Percentiles rank a stretch among this genome's conserved stretches.
phyloP scores from a whole-genome alignment of 2,329 filamentous ascomycete species.

The Trichocomaceae sp. region DNA sequence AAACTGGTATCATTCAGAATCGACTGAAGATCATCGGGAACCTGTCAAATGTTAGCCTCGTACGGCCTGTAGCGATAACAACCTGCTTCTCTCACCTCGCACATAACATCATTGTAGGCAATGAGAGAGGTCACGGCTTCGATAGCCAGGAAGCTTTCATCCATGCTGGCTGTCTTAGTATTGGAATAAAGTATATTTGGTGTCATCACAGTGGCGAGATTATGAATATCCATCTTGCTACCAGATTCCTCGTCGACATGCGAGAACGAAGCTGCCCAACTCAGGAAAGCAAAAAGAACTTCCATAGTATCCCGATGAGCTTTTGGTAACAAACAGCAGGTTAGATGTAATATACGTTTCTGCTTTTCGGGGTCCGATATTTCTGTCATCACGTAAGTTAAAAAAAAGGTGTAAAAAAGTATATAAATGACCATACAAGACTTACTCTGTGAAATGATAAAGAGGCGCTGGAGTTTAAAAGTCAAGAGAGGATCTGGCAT shows the following conservation, averaged over 20 bases:
- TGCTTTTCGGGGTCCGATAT: slow-evolving; percentile 74
- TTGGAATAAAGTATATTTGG: slow-evolving; percentile 84
- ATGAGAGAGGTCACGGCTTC: slow-evolving; percentile 89
- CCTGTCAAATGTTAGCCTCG: slow-evolving; percentile 46
- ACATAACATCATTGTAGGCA: slow-evolving; percentile 91
- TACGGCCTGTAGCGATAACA: slow-evolving; percentile 70
- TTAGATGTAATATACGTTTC: slow-evolving; percentile 78
- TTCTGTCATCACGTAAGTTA: slow-evolving; percentile 40
- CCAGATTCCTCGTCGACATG: slow-evolving; percentile 95
- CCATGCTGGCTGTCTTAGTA: slow-evolving; percentile 63
- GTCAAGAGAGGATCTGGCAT: slow-evolving; percentile 92
- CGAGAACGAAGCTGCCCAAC: slow-evolving; percentile 96
- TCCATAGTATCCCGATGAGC: slow-evolving; percentile 89
- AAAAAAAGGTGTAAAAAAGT: background rate
- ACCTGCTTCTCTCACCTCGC: slow-evolving; percentile 62
- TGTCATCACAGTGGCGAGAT: slow-evolving; percentile 92
- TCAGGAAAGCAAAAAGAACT: slow-evolving; percentile 90
- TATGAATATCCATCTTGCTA: slow-evolving; percentile 98
- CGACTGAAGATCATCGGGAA: slow-evolving; percentile 83
- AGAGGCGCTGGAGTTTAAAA: slow-evolving; percentile 86
- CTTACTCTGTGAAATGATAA: slow-evolving; percentile 77
- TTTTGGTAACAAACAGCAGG: slow-evolving; percentile 89
- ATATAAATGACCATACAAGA: slow-evolving; percentile 13
- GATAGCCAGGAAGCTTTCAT: slow-evolving; percentile 87
- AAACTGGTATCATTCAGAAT: slow-evolving; percentile 77